These are phyloP conservation scores for Annulohypoxylon nitens DNA, from an alignment of 495 filamentous ascomycete genomes.

Conservation along the genomic window DNA sequence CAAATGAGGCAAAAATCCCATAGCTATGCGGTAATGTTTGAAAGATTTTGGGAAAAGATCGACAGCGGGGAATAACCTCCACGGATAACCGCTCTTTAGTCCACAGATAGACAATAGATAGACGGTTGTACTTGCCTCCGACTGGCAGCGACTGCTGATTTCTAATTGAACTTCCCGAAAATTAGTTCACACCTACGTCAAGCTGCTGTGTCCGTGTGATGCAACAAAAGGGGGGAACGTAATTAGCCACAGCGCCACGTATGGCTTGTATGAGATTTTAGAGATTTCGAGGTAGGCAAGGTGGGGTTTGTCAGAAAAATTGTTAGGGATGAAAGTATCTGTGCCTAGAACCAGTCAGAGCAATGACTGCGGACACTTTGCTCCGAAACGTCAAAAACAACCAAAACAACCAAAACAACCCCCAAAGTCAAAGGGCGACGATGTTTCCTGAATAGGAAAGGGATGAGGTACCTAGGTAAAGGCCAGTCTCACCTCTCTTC, in stretches of 20 bases:
- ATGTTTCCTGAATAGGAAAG: conserved; percentile 31
- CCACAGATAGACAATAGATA: not conserved
- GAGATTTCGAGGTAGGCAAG: not conserved
- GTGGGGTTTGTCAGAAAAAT: conserved; percentile 26
- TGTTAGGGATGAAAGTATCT: conserved; percentile 44
- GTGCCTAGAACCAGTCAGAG: not conserved
- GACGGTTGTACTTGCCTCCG: not conserved
- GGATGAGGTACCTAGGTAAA: conserved; percentile 9
- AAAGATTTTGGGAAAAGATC: conserved; percentile 33
- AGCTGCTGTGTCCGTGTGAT: not conserved
- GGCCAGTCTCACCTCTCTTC: conserved; percentile 15
- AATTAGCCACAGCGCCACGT: conserved; percentile 36
- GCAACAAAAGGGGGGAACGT: not conserved
- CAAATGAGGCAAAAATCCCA: conserved; percentile 34
- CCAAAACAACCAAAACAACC: conserved; percentile 8
- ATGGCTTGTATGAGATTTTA: conserved; percentile 9
- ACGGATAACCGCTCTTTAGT: not conserved
- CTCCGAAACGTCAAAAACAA: conserved; percentile 25
- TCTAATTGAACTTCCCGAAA: not conserved
- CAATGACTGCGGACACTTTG: conserved; percentile 34
- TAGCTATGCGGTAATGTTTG: conserved; percentile 8
- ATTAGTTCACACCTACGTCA: conserved; percentile 26
- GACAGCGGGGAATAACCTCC: conserved; percentile 35
- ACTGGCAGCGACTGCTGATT: not conserved
- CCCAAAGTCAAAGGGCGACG: conserved; percentile 9